Evolutionary conservation across 2,329 filamentous ascomycete species (phyloP).

Genomic region (Colletotrichum phormii): DNA sequence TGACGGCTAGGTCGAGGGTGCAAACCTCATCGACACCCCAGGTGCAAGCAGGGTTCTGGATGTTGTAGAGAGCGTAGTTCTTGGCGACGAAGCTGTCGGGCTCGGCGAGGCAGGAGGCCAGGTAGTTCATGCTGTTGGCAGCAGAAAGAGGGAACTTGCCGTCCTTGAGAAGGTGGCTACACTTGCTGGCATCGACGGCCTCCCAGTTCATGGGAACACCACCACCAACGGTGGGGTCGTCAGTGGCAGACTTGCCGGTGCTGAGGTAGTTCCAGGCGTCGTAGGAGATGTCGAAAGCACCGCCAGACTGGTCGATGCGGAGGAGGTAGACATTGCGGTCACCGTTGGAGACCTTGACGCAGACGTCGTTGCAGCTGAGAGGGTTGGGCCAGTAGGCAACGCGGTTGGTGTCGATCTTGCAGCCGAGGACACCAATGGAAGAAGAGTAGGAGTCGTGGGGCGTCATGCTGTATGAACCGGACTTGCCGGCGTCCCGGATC

Average conservation of each 20-base stretch:
- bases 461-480: slow-evolving; percentile 54
- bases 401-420: slow-evolving; percentile 70
- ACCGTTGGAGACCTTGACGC: slow-evolving; percentile 62
- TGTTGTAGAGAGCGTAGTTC: slow-evolving; percentile 66
- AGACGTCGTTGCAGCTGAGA: slow-evolving; percentile 67
- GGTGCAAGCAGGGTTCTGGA: slow-evolving; percentile 61
- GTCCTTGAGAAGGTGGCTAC: slow-evolving; percentile 60
- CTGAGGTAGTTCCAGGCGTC: slow-evolving; percentile 71
- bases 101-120: slow-evolving; percentile 58
- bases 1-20: slow-evolving; percentile 56
- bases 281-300: slow-evolving; percentile 70
- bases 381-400: slow-evolving; percentile 70
- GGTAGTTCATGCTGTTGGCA: slow-evolving; percentile 67
- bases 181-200: slow-evolving; percentile 59
- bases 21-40: slow-evolving; percentile 64
- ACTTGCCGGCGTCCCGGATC: slow-evolving; percentile 37
- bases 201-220: slow-evolving; percentile 63
- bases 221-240: slow-evolving; percentile 60
- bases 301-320: slow-evolving; percentile 66
- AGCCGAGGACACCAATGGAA: slow-evolving; percentile 68
- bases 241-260: slow-evolving; percentile 60
- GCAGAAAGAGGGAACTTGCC: slow-evolving; percentile 66
- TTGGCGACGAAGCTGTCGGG: slow-evolving; percentile 62
- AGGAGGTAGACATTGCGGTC: slow-evolving; percentile 67
- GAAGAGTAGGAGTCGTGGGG: slow-evolving; percentile 69